Conservation (phyloP, 257 asterid genomes). For the Ehretia macrophylla region DNA sequence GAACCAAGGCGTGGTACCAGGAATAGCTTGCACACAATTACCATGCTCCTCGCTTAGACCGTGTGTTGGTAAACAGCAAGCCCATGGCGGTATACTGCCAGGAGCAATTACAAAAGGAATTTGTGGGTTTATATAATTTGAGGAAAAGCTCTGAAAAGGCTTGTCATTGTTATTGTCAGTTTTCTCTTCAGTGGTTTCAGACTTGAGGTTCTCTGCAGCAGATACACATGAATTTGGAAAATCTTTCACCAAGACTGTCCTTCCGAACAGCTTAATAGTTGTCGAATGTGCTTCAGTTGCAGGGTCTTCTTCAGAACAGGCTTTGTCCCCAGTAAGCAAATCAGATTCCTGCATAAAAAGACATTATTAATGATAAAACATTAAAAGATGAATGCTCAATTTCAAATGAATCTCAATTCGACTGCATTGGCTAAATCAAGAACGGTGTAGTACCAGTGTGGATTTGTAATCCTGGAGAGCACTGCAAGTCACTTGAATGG, state of each 20-base stretch:
- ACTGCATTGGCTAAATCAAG: neutral
- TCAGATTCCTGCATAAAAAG: constrained; percentile 44
- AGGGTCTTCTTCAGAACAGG: constrained; percentile 33
- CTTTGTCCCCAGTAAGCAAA: constrained; percentile 35
- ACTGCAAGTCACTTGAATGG: constrained; percentile 26
- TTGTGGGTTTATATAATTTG: constrained; percentile 25
- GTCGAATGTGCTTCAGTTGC: constrained; percentile 22
- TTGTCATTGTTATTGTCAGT: constrained; percentile 11
- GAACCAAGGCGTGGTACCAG: constrained; percentile 37
- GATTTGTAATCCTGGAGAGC: constrained; percentile 18
- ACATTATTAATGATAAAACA: constrained; percentile 9
- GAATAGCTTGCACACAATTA: constrained; percentile 19
- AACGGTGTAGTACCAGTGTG: constrained; percentile 29
- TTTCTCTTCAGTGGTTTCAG: constrained; percentile 16
- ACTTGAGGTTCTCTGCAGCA: constrained; percentile 16
- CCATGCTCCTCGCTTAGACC: constrained; percentile 17
- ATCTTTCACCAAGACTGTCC: constrained; percentile 47
- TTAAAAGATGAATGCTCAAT: neutral
- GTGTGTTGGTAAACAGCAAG: constrained; percentile 27
- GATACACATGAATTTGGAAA: constrained; percentile 24
- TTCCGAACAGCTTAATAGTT: constrained; percentile 72
- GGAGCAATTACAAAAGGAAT: constrained; percentile 28
- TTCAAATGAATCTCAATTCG: neutral
- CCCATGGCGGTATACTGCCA: constrained; percentile 17
- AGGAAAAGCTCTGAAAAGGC: constrained; percentile 9